Conservation (phyloP, 2,329 filamentous ascomycete genomes). For the Fusarium torreyae region DNA sequence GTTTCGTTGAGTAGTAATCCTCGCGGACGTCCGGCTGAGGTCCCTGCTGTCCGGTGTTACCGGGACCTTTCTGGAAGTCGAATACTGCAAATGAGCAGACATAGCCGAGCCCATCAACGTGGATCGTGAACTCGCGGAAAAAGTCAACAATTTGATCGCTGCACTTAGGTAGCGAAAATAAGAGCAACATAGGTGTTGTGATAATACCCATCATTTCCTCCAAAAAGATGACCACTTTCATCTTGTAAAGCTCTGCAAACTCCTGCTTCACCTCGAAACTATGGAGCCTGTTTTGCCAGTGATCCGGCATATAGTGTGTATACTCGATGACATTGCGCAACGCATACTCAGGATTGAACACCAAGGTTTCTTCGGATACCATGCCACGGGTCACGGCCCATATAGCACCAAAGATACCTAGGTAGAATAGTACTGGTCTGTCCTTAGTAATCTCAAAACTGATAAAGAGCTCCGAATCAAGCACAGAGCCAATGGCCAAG, state of each 20-base stretch:
- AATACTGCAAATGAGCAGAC: constrained; percentile 98
- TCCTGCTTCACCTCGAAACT: constrained; percentile 94
- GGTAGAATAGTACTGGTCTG: constrained; percentile 90
- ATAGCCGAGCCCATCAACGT: constrained; percentile 95
- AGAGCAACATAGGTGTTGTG: constrained; percentile 89
- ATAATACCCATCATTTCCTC: constrained; percentile 95
- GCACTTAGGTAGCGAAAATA: constrained; percentile 87
- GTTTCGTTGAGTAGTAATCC: constrained; percentile 95
- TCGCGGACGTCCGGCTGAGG: constrained; percentile 78
- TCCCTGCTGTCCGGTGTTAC: constrained; percentile 58
- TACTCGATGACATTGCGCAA: constrained; percentile 91
- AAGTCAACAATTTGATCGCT: constrained; percentile 97
- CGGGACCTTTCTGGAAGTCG: constrained; percentile 88
- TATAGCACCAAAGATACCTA: constrained; percentile 84
- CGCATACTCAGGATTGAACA: constrained; percentile 93
- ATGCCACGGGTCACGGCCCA: constrained; percentile 88
- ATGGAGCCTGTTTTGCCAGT: constrained; percentile 92
- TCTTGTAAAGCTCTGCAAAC: constrained; percentile 91
- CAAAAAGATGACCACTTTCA: constrained; percentile 91
- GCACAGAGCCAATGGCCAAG: constrained; percentile 84
- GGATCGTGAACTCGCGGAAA: constrained; percentile 96
- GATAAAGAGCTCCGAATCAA: constrained; percentile 92
- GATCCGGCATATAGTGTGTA: constrained; percentile 90
- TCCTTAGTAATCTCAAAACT: constrained; percentile 93
- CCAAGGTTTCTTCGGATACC: constrained; percentile 88